Evolutionary conservation across 1,139 yeast species (phyloP), one percentile per base, ranked within the genome.

Genomic region (Magnusiomyces starmeri): DNA sequence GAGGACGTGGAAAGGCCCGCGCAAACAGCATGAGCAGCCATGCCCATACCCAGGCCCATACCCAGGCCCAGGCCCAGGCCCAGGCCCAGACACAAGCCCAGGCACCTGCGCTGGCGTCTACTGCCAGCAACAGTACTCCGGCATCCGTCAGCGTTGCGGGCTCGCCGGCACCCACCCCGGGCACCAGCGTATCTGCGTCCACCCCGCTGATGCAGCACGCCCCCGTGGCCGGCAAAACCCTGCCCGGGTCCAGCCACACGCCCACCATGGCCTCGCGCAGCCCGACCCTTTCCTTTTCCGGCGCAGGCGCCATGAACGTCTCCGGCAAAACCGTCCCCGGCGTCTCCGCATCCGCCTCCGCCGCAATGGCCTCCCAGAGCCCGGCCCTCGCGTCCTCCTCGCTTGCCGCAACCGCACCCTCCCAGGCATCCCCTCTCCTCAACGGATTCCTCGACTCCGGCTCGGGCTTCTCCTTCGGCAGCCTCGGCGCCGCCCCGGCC

Each of bases 241-340:
- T 27, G 12, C 32, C 32, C 12, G 32, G 32, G 10, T 8, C 32
- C 12, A 12, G 32, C 32, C 8, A 27, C 32, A 27, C 12, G 32
- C 8, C 8, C 32, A 27, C 8, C 32, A 27, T 12, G 8, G 32
- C 32, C 12, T 9, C 8, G 10, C 8, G 8, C 32, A 27, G 32
- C 12, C 32, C 40, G 18, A 7, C 8, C 8, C 7, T 12, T 8
- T 8, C 16, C 8, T 12, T 35, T 16, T 8, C 40, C 18, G n/a
- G n/a, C n/a, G n/a, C n/a, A n/a, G n/a, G n/a, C n/a, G n/a, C n/a
- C n/a, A n/a, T n/a, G n/a, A 35, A 35, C n/a, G 24, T 21, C 24
- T 21, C 44, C 27, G 46, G 46, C n/a, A 43, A 43, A 27, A 27
- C 37, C 14, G 18, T 43, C 27, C 46, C 46, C 18, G 37, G 37